A percentile compares a stretch with the other conserved stretches of the same genome.
phyloP scores from a whole-genome alignment of 1,284 basidiomycete species.

The Cryptococcus sp. region DNA sequence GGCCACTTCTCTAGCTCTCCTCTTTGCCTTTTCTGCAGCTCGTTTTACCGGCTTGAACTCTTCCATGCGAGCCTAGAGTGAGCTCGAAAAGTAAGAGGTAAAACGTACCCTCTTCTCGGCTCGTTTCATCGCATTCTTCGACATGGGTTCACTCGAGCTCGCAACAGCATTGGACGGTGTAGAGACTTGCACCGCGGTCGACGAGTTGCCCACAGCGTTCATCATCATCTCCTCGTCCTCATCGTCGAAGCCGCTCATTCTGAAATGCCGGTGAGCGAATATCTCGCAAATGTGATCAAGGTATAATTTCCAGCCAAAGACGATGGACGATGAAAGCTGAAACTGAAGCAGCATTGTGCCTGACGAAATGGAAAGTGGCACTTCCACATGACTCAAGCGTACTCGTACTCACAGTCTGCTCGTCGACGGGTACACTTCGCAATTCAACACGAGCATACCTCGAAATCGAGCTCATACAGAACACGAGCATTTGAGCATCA shows the following conservation, averaged over 20 bases:
- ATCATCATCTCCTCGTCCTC: not conserved
- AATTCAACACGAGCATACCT: no score
- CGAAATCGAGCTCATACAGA: no score
- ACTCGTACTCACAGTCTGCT: no score
- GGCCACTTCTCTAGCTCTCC: conserved; percentile 15
- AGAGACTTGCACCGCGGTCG: no score
- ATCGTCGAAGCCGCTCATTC: not conserved
- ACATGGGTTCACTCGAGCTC: conserved; percentile 12
- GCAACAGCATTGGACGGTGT: not conserved
- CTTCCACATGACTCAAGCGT: no score
- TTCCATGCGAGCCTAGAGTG: conserved; percentile 17
- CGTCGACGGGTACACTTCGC: no score
- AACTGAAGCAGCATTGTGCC: no score
- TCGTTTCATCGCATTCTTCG: conserved; percentile 35
- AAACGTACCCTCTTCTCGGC: conserved; percentile 32
- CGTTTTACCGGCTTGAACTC: conserved; percentile 29
- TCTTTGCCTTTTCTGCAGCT: conserved; percentile 28
- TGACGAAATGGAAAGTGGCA: no score
- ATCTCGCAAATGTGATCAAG: no score
- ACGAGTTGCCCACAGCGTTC: not conserved
- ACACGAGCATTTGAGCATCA: no score
- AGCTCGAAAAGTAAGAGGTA: conserved; percentile 1
- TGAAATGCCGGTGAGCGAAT: not conserved
- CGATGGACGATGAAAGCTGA: no score
- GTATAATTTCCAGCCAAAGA: no score